Conservation (phyloP, 148 eudicot genomes). For the Polygonum maritimum region DNA sequence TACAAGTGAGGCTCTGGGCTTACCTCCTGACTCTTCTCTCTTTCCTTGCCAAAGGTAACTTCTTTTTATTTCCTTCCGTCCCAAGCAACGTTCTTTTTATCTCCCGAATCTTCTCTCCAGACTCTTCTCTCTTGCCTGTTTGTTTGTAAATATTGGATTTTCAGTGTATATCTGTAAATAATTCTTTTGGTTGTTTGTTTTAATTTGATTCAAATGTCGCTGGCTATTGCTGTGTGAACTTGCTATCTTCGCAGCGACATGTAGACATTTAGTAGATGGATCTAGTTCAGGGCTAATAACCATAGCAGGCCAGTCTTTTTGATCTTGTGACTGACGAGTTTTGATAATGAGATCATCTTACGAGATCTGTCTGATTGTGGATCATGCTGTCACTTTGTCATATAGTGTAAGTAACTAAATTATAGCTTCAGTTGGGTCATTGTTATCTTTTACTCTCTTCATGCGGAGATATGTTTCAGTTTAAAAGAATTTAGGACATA, state of each 20-base stretch:
- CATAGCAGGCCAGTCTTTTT: too few relatives aligned
- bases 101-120: neutral
- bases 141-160: neutral
- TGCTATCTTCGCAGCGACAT: neutral
- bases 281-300: too few relatives aligned
- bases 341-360: neutral
- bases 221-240: neutral
- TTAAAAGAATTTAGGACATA: neutral
- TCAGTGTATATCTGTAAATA: neutral
- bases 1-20: too few relatives aligned
- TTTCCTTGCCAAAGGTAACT: conserved; percentile 61
- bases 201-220: neutral
- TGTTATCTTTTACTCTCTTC: neutral
- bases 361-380: neutral
- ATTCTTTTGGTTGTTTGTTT: neutral
- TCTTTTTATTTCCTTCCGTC: neutral
- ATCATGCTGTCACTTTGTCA: neutral
- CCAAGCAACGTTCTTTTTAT: neutral
- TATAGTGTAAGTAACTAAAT: neutral
- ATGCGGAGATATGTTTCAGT: neutral
- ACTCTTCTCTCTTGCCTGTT: neutral
- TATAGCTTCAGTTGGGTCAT: neutral
- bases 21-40: conserved; percentile 16
- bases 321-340: too few relatives aligned
- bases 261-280: neutral